Evolutionary conservation across 2,329 filamentous ascomycete genomes (phyloP), one percentile per base, ranked within the genome.

Genomic region (Colletotrichum tofieldiae): DNA sequence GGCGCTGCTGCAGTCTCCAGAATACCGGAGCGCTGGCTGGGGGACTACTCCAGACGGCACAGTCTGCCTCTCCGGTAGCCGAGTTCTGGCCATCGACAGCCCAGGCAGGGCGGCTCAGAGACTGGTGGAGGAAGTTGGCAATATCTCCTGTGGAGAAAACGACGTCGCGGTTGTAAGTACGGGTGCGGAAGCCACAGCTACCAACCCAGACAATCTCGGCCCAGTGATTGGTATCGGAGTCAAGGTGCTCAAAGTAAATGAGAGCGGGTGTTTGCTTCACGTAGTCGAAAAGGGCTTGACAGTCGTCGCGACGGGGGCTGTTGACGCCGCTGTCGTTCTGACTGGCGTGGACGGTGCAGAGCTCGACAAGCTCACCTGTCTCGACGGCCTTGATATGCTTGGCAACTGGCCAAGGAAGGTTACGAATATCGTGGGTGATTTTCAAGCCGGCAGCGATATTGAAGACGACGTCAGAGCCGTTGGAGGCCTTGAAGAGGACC

Each of bases 241-340:
- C 60, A 9, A 18, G 39, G 5, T 69, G 26, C 39, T 69, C 37
- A 18, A 69, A 69, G 59, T 54, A 69, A 32, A 72, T 23, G 1
- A 60, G n/a, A 20, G 58, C 58, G 2, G 61, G 43, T 16, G 55
- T 20, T 5, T 8, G 18, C 37, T 69, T 39, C 39, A 54, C 6
- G 11, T 49, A 69, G 32, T 72, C 69, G 32, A 60, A 47, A 20
- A 72, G 69, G 11, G 69, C 59, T 29, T 72, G 65, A 32, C 69
- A 72, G 8, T 72, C 65, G 26, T 69, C 45, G n/a, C 65, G 69
- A 45, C 52, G 69, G 45, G 69, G 65, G 14, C 35, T 41, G 26
- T 45, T 58, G 29, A 39, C 23, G 39, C 54, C 54, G 9, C 7
- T 29, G 39, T 56, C 65, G 29, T 14, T 56, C 29, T 59, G 29